phyloP scores from a whole-genome alignment of 1,284 basidiomycete genomes.

The Golubevia pallescens region DNA sequence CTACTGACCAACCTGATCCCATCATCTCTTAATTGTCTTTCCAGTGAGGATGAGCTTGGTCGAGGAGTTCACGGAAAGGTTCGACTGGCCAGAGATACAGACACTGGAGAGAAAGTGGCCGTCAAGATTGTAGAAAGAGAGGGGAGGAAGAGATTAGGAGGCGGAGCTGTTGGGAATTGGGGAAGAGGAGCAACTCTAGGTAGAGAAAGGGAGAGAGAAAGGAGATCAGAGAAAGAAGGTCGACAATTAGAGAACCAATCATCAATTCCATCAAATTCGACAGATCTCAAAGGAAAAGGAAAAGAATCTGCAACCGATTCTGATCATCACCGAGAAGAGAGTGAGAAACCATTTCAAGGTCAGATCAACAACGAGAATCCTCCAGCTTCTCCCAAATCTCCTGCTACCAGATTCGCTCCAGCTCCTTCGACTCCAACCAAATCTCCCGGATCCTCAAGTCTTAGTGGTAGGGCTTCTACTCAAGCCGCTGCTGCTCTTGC shows the following conservation, averaged over 20 bases:
- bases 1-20: no score
- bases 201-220: not conserved
- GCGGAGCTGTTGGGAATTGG: not conserved
- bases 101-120: conserved; percentile 52
- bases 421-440: not conserved
- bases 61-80: conserved; percentile 60
- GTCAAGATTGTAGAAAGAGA: conserved; percentile 61
- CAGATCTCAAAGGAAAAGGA: not conserved
- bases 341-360: no score
- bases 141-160: not conserved
- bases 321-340: no score
- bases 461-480: not conserved
- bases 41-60: conserved; percentile 48
- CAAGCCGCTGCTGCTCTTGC: conserved; percentile 4
- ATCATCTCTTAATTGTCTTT: not conserved
- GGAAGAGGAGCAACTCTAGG: not conserved
- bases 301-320: no score
- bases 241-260: no score
- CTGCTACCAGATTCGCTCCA: no score
- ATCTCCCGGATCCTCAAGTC: not conserved
- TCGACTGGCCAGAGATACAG: conserved; percentile 47
- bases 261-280: not conserved
- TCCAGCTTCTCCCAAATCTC: no score
- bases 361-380: no score
- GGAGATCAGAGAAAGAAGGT: not conserved